These are phyloP conservation scores for Cucumis melo DNA, from an alignment of 306 rosid species.

Conservation along the genomic window DNA sequence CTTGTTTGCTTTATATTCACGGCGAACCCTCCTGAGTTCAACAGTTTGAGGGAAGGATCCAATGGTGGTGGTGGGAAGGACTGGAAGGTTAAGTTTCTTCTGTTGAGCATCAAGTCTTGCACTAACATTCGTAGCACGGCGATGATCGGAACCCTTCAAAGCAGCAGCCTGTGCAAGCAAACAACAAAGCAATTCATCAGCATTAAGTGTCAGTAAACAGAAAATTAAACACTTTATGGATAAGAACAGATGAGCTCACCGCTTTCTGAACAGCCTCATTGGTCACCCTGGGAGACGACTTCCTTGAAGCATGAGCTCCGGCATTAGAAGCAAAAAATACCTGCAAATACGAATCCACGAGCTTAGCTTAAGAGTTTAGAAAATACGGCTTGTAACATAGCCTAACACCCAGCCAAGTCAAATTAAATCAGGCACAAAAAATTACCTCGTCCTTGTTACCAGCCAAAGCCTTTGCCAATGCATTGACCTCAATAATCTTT, in stretches of 20 bases:
- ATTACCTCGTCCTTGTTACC: slow-evolving; percentile 49
- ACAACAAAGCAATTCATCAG: slow-evolving; percentile 8
- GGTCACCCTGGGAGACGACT: slow-evolving; percentile 67
- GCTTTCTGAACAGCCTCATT: slow-evolving; percentile 71
- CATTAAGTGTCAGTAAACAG: neutral
- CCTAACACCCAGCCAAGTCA: neutral
- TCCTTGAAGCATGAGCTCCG: slow-evolving; percentile 57
- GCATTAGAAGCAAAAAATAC: slow-evolving; percentile 54
- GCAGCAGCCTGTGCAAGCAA: slow-evolving; percentile 48
- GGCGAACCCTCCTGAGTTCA: slow-evolving; percentile 61
- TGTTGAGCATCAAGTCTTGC: slow-evolving; percentile 61
- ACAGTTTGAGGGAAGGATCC: slow-evolving; percentile 82
- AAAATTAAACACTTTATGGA: neutral
- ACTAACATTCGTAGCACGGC: slow-evolving; percentile 51
- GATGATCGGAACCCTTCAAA: slow-evolving; percentile 58
- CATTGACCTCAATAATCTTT: slow-evolving; percentile 63
- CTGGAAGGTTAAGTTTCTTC: slow-evolving; percentile 64
- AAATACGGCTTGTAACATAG: neutral
- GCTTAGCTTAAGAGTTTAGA: neutral
- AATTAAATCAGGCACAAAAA: neutral
- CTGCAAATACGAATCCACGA: slow-evolving; percentile 23
- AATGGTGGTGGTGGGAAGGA: slow-evolving; percentile 70
- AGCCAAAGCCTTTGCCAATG: slow-evolving; percentile 62
- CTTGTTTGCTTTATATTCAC: slow-evolving; percentile 70
- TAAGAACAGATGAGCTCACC: slow-evolving; percentile 23